Base-by-base conservation (phyloP, 176 grass and related monocot species). In the Zizania latifolia region DNA sequence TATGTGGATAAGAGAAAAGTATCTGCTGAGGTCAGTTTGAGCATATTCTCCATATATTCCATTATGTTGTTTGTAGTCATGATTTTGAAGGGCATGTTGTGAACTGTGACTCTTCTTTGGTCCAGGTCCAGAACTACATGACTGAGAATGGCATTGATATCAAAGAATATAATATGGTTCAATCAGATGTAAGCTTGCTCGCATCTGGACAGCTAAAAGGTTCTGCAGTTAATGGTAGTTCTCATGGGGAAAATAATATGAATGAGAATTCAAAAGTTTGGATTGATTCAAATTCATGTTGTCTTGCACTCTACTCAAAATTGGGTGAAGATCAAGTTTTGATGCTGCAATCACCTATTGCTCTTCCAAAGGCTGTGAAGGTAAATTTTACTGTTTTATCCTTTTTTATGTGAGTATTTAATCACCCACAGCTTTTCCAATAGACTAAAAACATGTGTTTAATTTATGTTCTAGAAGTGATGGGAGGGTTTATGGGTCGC, bases 301-400 rank as follows among this genome's bases (percentile, higher is more conserved):
- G 86, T 62, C 82, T 98, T 74, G 86, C 95, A 78, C 71, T 98
- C 27, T 94, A 85, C 85, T 91, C 89, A 37, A 94, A 86, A 60
- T 22, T 94, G 57, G 64, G 51, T 56, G 46, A 45, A 17, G 59
- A 86, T 79, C 89, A 88, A 81, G 84, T 94, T 81, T 83, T 90
- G 76, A 72, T 62, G 32, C 68, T 92, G 60, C 95, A 92, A 62
- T 94, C 95, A 75, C 95, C 95, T 86, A 92, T 98, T 75, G 86
- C 95, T 48, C 91, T 98, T 74, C 77, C 95, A 60, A 98, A 98
- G 63, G 95, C 95, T 83, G 51, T 99, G 44, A 99, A 99, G 91
- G 95, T 99, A 73, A 77, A 36, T 29, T 44, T 14, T 13, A 33
- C 65, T 16, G n/a, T 72, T 34, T 67, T 61, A 4, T 64, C n/a